Evolutionary conservation across 192 early-diverging fungal species (phyloP).

Genomic region (Entomortierella lignicola): DNA sequence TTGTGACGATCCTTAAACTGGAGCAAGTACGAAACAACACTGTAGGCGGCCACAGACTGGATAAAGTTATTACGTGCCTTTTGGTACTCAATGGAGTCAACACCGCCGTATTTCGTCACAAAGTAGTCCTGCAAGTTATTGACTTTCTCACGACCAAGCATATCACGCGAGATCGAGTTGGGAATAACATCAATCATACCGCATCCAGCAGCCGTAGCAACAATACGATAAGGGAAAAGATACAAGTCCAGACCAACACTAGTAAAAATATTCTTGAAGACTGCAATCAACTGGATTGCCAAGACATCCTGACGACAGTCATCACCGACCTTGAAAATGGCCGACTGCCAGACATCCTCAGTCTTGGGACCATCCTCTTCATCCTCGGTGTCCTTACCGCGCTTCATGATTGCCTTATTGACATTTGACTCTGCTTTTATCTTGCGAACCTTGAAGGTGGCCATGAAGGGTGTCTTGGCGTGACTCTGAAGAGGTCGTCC

Average conservation of each 20-base stretch:
- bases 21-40: slow-evolving; percentile 91
- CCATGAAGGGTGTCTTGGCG: slow-evolving; percentile 99
- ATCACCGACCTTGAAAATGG: slow-evolving; percentile 99
- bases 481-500: slow-evolving; percentile 96
- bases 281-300: slow-evolving; percentile 96
- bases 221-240: slow-evolving; percentile 95
- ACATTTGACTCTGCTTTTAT: slow-evolving; percentile 68
- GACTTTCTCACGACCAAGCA: slow-evolving; percentile 98
- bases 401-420: slow-evolving; percentile 55
- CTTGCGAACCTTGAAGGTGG: slow-evolving; percentile 91
- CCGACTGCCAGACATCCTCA: slow-evolving; percentile 77
- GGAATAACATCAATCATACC: slow-evolving; percentile 99
- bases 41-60: slow-evolving; percentile 94
- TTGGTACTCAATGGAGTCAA: slow-evolving; percentile 91
- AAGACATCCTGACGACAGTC: slow-evolving; percentile 99
- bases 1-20: slow-evolving; percentile 99
- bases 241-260: slow-evolving; percentile 94
- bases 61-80: slow-evolving; percentile 91
- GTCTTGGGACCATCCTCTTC: slow-evolving; percentile 53
- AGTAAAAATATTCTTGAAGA: slow-evolving; percentile 97
- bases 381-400: slow-evolving; percentile 49
- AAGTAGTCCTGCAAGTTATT: slow-evolving; percentile 98
- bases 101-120: slow-evolving; percentile 87
- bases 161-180: slow-evolving; percentile 95
- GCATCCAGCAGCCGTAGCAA: slow-evolving; percentile 96